Evolutionary conservation across 2,329 filamentous ascomycete species (phyloP).

Genomic region (Mycosphaerella arachidis): DNA sequence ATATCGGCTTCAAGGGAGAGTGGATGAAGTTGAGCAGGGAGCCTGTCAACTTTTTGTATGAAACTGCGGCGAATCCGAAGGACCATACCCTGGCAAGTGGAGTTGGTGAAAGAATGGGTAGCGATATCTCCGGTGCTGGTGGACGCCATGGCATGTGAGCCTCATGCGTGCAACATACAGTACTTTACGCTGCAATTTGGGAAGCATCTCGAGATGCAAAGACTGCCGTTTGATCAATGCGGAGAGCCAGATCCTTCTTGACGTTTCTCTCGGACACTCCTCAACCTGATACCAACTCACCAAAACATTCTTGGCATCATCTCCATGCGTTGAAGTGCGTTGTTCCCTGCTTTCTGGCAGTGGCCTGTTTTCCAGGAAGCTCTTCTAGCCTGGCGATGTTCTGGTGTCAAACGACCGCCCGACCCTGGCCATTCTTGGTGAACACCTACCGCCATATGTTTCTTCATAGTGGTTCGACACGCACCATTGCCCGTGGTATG

Average conservation of each 20-base stretch:
- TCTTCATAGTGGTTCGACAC: background rate
- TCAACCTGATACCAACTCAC: background rate
- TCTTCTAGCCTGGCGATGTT: background rate
- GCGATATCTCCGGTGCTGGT: slow-evolving; percentile 31
- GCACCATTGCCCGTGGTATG: background rate
- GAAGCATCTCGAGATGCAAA: background rate
- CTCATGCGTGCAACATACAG: too few species aligned
- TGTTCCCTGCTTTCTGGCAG: background rate
- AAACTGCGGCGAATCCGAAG: slow-evolving; percentile 83
- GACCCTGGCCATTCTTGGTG: background rate
- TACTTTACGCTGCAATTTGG: background rate
- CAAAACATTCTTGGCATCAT: background rate
- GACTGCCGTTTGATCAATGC: background rate
- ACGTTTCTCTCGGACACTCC: background rate
- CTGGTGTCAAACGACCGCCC: background rate
- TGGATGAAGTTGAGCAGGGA: slow-evolving; percentile 83
- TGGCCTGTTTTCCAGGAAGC: background rate
- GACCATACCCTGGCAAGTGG: slow-evolving; percentile 64
- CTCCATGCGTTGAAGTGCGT: background rate
- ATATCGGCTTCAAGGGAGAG: slow-evolving; percentile 89
- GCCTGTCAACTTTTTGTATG: slow-evolving; percentile 82
- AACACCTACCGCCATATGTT: background rate
- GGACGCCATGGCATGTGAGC: slow-evolving; percentile 20
- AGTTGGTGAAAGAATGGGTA: slow-evolving; percentile 31
- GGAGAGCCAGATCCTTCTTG: background rate